Evolutionary conservation across 176 grass and related monocot species (phyloP).

Genomic region (Melocanna baccifera): DNA sequence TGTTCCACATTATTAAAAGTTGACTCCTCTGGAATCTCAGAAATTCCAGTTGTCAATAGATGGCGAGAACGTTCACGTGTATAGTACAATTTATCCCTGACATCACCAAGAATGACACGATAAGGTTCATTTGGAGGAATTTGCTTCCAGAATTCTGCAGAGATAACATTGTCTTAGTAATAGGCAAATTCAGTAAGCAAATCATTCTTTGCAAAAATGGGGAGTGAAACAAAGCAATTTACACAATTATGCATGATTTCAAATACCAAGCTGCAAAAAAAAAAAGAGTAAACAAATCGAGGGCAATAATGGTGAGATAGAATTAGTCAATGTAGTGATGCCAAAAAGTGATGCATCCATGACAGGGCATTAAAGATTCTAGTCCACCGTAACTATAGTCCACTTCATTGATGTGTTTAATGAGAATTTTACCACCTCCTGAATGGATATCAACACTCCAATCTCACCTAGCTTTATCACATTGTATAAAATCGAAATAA

Average conservation of each 20-base stretch:
- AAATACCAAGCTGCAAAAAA: not conserved
- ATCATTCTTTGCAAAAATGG: not conserved
- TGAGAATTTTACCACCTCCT: not conserved
- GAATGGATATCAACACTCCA: not conserved
- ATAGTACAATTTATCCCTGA: slow-evolving; percentile 91
- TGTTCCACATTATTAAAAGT: slow-evolving; percentile 80
- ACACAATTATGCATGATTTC: not conserved
- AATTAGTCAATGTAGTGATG: not conserved
- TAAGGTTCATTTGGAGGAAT: slow-evolving; percentile 93
- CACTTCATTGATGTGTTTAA: not conserved
- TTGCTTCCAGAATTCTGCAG: slow-evolving; percentile 96
- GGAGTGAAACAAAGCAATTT: not conserved
- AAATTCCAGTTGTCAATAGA: slow-evolving; percentile 68
- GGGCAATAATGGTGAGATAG: not conserved
- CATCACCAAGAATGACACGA: slow-evolving; percentile 92
- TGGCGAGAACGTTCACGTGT: slow-evolving; percentile 83
- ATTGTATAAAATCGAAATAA: not conserved
- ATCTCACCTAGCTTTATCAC: not conserved
- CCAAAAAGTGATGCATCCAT: not conserved
- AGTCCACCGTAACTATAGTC: not conserved
- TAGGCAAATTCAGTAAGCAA: slow-evolving; percentile 12
- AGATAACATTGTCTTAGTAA: slow-evolving; percentile 32
- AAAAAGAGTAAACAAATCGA: not conserved
- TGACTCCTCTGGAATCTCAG: slow-evolving; percentile 63
- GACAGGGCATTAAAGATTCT: not conserved